phyloP scores from a whole-genome alignment of 352 stramenopile species.

The Blastocystis hominis region DNA sequence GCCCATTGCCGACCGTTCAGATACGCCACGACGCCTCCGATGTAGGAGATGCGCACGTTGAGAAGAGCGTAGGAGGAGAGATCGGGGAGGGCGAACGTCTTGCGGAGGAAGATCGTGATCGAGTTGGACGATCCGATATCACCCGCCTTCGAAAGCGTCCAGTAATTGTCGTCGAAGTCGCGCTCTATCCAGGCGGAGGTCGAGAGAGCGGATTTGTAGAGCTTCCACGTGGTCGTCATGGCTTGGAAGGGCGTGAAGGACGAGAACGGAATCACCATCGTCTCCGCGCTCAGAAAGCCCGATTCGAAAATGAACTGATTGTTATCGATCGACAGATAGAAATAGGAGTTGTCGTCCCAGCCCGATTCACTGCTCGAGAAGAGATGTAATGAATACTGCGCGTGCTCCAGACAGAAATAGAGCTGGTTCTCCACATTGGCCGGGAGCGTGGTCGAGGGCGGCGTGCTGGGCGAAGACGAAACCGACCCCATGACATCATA shows the following conservation, averaged over 20 bases:
- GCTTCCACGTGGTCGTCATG: not conserved
- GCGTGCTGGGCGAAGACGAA: not conserved
- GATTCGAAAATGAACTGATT: not conserved
- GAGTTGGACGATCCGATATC: not conserved
- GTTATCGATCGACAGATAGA: not conserved
- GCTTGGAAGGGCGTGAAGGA: not conserved
- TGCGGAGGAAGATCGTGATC: not conserved
- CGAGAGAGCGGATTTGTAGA: not conserved
- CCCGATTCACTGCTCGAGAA: not conserved
- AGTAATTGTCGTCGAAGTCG: not conserved
- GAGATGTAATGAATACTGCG: not conserved
- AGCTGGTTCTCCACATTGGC: not conserved
- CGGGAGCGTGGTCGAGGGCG: not conserved
- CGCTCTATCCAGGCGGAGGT: not conserved
- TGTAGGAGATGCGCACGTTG: not conserved
- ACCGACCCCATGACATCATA: not conserved
- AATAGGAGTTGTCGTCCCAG: not conserved
- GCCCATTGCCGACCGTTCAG: not conserved
- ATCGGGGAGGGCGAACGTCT: not conserved
- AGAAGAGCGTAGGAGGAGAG: not conserved
- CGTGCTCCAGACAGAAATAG: not conserved
- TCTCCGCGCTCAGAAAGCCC: not conserved
- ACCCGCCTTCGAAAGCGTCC: not conserved
- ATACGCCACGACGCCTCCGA: not conserved
- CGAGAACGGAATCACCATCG: not conserved